These are phyloP conservation scores for Rostrohypoxylon terebratum DNA, from an alignment of 495 filamentous ascomycete genomes.

Conservation along the genomic window DNA sequence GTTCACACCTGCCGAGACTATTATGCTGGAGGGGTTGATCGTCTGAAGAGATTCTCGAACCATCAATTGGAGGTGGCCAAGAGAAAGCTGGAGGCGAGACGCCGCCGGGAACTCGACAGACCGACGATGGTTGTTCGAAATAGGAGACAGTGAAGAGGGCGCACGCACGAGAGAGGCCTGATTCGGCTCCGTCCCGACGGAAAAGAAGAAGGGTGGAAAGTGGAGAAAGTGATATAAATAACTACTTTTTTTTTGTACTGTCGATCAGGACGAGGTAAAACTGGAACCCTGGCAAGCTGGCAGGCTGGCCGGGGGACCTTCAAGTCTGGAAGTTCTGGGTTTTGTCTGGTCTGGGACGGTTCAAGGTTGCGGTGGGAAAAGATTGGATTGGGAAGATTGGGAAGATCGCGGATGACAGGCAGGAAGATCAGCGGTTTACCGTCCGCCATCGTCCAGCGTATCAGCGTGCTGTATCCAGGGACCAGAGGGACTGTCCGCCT, in stretches of 20 bases:
- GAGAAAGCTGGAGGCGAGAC: background rate
- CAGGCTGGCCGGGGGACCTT: background rate
- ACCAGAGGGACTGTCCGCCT: constrained; percentile 13
- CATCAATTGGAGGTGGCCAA: constrained; percentile 20
- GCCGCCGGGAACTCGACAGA: constrained; percentile 26
- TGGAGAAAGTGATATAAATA: constrained; percentile 22
- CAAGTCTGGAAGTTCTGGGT: constrained; percentile 22
- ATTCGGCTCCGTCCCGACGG: constrained; percentile 49
- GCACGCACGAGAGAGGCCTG: constrained; percentile 12
- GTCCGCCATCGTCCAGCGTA: background rate
- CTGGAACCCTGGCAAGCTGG: constrained; percentile 33
- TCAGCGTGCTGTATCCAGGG: background rate
- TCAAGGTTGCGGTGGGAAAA: background rate
- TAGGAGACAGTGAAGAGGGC: background rate
- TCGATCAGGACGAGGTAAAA: constrained; percentile 46
- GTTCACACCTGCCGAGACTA: constrained; percentile 16
- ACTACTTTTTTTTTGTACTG: background rate
- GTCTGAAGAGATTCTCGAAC: constrained; percentile 18
- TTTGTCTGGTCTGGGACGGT: constrained; percentile 12
- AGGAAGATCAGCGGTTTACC: constrained; percentile 44
- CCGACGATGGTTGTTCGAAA: constrained; percentile 31
- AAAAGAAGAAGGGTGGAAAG: constrained; percentile 34
- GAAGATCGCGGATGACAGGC: constrained; percentile 40
- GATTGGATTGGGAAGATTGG: constrained; percentile 32
- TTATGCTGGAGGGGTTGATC: constrained; percentile 4